A percentile compares a stretch with the other conserved stretches of the same genome.
Evolutionary conservation across 345 rosid genomes (phyloP).

Genomic region (Ceriops decandra): DNA sequence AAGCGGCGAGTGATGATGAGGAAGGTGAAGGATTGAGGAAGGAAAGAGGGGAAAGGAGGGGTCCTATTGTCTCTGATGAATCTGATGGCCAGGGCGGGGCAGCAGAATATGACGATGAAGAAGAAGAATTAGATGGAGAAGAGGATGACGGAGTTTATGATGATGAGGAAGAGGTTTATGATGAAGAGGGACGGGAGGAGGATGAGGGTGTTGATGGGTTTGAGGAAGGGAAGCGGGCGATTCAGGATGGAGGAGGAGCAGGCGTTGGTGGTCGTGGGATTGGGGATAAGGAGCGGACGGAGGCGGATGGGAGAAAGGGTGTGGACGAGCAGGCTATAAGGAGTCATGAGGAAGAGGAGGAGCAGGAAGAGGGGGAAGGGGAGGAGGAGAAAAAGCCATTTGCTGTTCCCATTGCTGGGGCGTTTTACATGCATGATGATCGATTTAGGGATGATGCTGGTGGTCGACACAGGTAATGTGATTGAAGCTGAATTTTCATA

Average conservation of each 20-base stretch:
- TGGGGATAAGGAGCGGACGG: constrained; percentile 14
- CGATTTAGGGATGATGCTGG: constrained; percentile 63
- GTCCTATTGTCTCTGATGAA: constrained; percentile 51
- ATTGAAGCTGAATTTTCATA: too few relatives aligned
- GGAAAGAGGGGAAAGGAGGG: constrained; percentile 35
- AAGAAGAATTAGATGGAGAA: constrained; percentile 38
- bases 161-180: constrained; percentile 32
- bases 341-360: constrained; percentile 23
- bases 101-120: constrained; percentile 51
- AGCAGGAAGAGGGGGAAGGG: constrained; percentile 37
- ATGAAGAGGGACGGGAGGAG: constrained; percentile 37
- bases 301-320: constrained; percentile 24
- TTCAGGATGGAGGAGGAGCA: constrained; percentile 23
- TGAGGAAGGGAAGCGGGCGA: constrained; percentile 22
- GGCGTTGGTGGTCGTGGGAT: constrained; percentile 4
- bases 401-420: constrained; percentile 93
- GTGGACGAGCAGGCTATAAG: constrained; percentile 17
- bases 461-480: constrained; percentile 57
- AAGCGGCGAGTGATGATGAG: constrained; percentile 85
- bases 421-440: constrained; percentile 97
- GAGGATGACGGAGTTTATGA: constrained; percentile 35
- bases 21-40: constrained; percentile 36
- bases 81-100: constrained; percentile 70
- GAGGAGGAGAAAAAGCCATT: constrained; percentile 74
- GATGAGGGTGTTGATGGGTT: constrained; percentile 22